Evolutionary conservation across 2,329 filamentous ascomycete species (phyloP).

Genomic region (Beauveria varroae): DNA sequence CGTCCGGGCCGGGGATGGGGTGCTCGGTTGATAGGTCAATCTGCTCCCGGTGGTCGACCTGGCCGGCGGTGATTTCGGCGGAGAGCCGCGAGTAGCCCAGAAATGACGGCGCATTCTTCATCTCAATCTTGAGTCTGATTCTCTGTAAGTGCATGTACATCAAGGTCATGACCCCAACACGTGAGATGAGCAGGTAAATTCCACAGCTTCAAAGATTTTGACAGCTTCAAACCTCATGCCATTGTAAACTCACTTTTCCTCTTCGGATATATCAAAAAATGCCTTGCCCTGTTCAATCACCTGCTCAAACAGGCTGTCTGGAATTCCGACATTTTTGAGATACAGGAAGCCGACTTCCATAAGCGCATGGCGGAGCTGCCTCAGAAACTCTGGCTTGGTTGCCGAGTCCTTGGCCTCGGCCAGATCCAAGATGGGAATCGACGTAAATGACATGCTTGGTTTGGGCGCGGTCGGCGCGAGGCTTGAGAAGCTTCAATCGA

Average conservation of each 20-base stretch:
- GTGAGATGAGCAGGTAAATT: too few species aligned
- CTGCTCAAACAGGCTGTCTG: conserved; percentile 53
- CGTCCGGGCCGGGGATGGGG: conserved; percentile 49
- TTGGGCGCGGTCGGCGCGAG: background rate
- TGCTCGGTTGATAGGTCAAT: conserved; percentile 81
- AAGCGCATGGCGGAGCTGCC: conserved; percentile 63
- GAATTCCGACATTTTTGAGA: conserved; percentile 69
- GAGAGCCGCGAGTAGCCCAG: conserved; percentile 61
- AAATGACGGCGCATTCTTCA: conserved; percentile 67
- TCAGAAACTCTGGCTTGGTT: conserved; percentile 66
- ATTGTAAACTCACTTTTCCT: conserved; percentile 56
- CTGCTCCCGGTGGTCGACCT: conserved; percentile 75
- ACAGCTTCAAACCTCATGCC: too few species aligned
- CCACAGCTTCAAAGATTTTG: too few species aligned
- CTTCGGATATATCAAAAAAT: conserved; percentile 69
- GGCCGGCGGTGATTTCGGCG: conserved; percentile 65
- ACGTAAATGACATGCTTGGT: conserved; percentile 57
- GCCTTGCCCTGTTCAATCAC: conserved; percentile 61
- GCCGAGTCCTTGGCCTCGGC: conserved; percentile 53
- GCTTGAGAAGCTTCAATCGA: background rate
- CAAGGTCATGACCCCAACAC: background rate
- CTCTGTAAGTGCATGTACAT: background rate
- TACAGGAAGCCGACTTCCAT: conserved; percentile 88
- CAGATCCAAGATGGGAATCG: conserved; percentile 72
- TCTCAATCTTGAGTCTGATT: conserved; percentile 55